Base-by-base conservation (phyloP, 2,329 filamentous ascomycete genomes). In the Byssochlamys sp. region DNA sequence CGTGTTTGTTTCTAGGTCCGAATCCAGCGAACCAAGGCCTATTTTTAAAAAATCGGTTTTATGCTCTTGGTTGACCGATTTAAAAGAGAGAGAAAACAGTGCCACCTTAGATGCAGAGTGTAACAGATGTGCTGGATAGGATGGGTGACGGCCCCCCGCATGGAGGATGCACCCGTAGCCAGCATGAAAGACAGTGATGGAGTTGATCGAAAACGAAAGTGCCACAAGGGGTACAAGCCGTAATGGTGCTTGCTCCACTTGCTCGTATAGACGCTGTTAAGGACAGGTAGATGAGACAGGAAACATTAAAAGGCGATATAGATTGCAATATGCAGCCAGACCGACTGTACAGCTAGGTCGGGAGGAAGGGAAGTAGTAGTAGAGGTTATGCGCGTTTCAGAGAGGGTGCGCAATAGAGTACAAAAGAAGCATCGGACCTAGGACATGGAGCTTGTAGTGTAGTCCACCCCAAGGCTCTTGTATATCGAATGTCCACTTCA, bases 271-370 rank as follows among this genome's bases (percentile, higher is more conserved):
- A 19, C 39, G 39, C 39, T 45, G 39, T 45, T 45, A 45, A 45
- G 4, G 39, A 45, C 14, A 45, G 39, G 39, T 6, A 45, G 39
- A 45, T 14, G 19, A 45, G n/a, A 45, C 12, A 19, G 39, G 39
- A 45, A 45, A 45, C 14, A 45, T 45, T 45, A 27, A 57, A 53
- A 45, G 56, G 10, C 39, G 58, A 58, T 48, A 27, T 29, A 52
- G 49, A 55, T 10, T 56, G 58, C 28, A 58, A 56, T 27, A 25
- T 55, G 26, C 3, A 57, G 56, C 26, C 53, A 50, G 5, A 60
- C 56, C 29, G 57, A 53, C 7, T 54, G 28, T n/a, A 56, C 48
- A 39, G n/a, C 19, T 45, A 14, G 39, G n/a, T 45, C 39, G 39
- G n/a, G 39, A 45, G n/a, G 14, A 24, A 19, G n/a, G 2, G 19